phyloP scores from a whole-genome alignment of 2,329 filamentous ascomycete species.

The Aspergillus puulaauensis region DNA sequence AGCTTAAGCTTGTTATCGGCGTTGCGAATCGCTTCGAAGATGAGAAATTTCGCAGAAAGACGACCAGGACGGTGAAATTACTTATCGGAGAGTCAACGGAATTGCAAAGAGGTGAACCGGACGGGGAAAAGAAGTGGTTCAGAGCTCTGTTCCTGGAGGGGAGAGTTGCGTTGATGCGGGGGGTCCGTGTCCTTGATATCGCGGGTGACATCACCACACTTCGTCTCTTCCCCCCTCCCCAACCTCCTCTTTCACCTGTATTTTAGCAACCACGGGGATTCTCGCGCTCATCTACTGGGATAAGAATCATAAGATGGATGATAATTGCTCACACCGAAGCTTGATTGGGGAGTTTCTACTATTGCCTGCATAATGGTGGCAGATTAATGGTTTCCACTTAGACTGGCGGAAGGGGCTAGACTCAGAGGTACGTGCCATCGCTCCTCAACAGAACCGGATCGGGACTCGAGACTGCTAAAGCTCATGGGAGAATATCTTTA shows the following conservation, averaged over 20 bases:
- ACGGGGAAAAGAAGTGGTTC: conserved; percentile 4
- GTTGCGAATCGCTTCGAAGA: neutral
- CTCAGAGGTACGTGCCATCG: too few species aligned
- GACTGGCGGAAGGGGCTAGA: neutral
- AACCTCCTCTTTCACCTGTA: neutral
- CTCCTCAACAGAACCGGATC: too few species aligned
- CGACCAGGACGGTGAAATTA: neutral
- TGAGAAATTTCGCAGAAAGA: neutral
- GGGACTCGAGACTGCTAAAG: neutral
- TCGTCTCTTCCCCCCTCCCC: neutral
- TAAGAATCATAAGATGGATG: neutral
- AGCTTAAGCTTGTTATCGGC: neutral
- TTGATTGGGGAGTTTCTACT: neutral
- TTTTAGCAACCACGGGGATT: neutral
- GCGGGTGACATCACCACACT: conserved; percentile 14
- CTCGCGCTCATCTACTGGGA: neutral
- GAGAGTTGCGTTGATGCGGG: neutral
- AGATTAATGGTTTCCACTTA: conserved; percentile 1
- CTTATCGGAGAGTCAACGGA: neutral
- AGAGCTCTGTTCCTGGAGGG: conserved; percentile 1
- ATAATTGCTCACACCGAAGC: neutral
- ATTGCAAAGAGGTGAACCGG: neutral
- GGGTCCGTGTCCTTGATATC: conserved; percentile 5
- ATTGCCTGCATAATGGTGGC: neutral
- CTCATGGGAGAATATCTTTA: neutral